Conservation (phyloP, 192 early-diverging fungal genomes). For the Coemansia interrupta region DNA sequence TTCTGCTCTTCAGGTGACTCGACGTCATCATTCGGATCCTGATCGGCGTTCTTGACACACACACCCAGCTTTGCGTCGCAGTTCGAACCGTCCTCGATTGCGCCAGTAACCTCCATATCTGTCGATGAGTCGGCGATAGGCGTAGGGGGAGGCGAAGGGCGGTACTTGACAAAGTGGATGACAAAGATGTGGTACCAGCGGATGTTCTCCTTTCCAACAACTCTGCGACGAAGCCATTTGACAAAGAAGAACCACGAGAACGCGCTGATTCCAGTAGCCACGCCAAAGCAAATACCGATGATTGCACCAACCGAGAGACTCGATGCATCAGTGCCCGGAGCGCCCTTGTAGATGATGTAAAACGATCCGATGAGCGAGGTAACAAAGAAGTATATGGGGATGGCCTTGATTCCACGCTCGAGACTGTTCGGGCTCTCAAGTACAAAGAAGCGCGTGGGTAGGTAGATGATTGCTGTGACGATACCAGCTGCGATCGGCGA, state of each 20-base stretch:
- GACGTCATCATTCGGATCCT: conserved; percentile 5
- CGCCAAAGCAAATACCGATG: conserved; percentile 63
- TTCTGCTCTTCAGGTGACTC: conserved; percentile 9
- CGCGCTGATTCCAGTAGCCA: conserved; percentile 55
- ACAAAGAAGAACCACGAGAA: conserved; percentile 64
- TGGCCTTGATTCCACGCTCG: conserved; percentile 61
- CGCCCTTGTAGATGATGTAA: conserved; percentile 72
- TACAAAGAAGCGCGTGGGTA: conserved; percentile 62
- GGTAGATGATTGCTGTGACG: conserved; percentile 63
- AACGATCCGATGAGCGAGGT: conserved; percentile 62
- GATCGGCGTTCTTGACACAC: conserved; percentile 14
- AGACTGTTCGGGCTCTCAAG: conserved; percentile 63
- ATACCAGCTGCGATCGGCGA: conserved; percentile 66
- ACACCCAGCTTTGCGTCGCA: conserved; percentile 21
- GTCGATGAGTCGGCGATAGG: conserved; percentile 12
- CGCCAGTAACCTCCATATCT: conserved; percentile 17
- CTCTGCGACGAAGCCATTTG: conserved; percentile 61
- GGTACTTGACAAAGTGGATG: conserved; percentile 57
- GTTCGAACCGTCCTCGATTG: conserved; percentile 28
- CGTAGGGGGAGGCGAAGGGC: conserved; percentile 34
- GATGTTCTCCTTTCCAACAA: conserved; percentile 63
- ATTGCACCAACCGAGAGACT: conserved; percentile 48
- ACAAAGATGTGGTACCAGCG: conserved; percentile 71
- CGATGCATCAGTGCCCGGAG: conserved; percentile 50
- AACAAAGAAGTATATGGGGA: conserved; percentile 69